These are phyloP conservation scores for Nothophytophthora sp. DNA, from an alignment of 352 stramenopile species.

Conservation along the genomic window DNA sequence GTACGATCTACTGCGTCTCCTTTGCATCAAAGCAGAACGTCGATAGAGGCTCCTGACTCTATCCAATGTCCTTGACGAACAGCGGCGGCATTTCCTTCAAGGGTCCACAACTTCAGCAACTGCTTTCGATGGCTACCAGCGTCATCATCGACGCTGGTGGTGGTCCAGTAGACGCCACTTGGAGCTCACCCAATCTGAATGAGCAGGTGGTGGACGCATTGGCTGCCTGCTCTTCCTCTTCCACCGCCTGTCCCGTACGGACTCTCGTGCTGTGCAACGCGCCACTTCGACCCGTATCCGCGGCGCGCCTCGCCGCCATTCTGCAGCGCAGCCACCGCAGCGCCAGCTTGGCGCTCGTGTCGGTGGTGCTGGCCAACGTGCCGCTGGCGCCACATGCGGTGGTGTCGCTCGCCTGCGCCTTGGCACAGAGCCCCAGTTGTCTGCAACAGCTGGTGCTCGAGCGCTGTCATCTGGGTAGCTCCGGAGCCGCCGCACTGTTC, in stretches of 20 bases:
- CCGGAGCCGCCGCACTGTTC: slow-evolving; percentile 43
- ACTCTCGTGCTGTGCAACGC: slow-evolving; percentile 81
- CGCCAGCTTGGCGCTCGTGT: slow-evolving; percentile 32
- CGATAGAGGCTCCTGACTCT: slow-evolving; percentile 1
- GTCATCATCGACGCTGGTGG: slow-evolving; percentile 57
- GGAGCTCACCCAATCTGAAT: slow-evolving; percentile 25
- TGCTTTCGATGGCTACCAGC: slow-evolving; percentile 56
- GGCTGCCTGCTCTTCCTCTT: slow-evolving; percentile 14
- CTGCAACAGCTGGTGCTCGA: slow-evolving; percentile 78
- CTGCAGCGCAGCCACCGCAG: slow-evolving; percentile 32
- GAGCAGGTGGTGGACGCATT: slow-evolving; percentile 61
- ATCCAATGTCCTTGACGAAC: neutral
- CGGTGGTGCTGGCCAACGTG: slow-evolving; percentile 67
- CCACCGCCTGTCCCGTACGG: slow-evolving; percentile 31
- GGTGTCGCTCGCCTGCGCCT: slow-evolving; percentile 41
- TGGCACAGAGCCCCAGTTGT: slow-evolving; percentile 48
- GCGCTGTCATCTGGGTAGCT: slow-evolving; percentile 54
- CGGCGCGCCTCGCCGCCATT: slow-evolving; percentile 29
- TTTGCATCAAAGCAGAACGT: neutral
- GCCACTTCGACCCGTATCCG: slow-evolving; percentile 32
- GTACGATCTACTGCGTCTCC: slow-evolving; percentile 20
- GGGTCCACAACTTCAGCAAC: slow-evolving; percentile 46
- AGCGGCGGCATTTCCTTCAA: slow-evolving; percentile 47
- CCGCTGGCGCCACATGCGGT: slow-evolving; percentile 33
- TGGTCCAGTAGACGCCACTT: neutral